A percentile compares a stretch with the other conserved stretches of the same genome.
phyloP scores from a whole-genome alignment of 768 basidiomycete genomes.

The Auriculariales sp. region DNA sequence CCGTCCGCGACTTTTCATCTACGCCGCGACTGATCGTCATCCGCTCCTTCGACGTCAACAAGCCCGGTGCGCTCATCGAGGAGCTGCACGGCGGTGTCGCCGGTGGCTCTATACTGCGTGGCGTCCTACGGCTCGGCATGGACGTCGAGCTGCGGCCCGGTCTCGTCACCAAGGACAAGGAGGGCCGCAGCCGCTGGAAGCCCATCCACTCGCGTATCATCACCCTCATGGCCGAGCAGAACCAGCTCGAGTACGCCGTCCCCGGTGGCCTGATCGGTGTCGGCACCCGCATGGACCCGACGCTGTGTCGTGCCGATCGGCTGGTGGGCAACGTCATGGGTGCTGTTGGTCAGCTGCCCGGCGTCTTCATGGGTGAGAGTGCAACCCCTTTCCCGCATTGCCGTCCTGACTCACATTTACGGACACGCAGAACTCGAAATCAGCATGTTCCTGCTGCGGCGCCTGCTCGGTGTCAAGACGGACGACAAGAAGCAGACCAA shows the following conservation, averaged over 20 bases:
- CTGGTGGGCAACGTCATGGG: constrained; percentile 94
- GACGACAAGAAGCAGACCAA: constrained; percentile 99
- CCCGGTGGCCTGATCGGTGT: constrained; percentile 98
- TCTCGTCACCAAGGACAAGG: constrained; percentile 87
- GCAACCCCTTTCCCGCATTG: not conserved
- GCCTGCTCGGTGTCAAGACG: constrained; percentile 93
- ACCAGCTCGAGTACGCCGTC: constrained; percentile 86
- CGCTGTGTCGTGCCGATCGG: constrained; percentile 91
- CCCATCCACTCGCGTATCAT: constrained; percentile 89
- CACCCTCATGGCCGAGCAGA: constrained; percentile 88
- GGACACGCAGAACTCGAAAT: constrained; percentile 63
- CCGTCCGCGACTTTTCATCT: constrained; percentile 81
- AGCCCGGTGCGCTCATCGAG: constrained; percentile 92
- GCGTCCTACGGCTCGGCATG: constrained; percentile 77
- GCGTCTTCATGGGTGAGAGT: constrained; percentile 76
- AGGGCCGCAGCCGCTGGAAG: constrained; percentile 80
- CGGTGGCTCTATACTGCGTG: constrained; percentile 88
- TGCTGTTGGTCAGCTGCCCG: constrained; percentile 84
- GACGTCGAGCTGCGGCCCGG: constrained; percentile 97
- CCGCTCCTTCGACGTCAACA: constrained; percentile 98
- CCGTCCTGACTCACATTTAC: not conserved
- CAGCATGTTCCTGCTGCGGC: constrained; percentile 84
- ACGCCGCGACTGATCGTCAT: constrained; percentile 94
- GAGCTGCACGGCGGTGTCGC: constrained; percentile 98
- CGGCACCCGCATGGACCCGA: constrained; percentile 92